Evolutionary conservation across 2,329 filamentous ascomycete species (phyloP), one percentile per base, ranked within the genome.

Genomic region (Cercospora canescens): DNA sequence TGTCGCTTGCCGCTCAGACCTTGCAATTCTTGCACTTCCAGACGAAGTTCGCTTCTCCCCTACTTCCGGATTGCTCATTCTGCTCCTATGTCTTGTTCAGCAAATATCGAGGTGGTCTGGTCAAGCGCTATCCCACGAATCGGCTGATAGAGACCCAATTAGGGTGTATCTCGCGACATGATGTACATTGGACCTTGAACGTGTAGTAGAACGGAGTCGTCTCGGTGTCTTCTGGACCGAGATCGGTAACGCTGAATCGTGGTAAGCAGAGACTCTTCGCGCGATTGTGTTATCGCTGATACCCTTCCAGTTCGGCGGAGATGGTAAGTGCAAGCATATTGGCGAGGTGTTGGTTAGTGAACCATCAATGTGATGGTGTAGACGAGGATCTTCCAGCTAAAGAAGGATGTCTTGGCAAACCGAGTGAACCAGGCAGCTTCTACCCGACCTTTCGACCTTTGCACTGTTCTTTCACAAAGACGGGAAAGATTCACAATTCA

Each of bases 21-120:
- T 95, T 96, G 89, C 95, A 99, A 77, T 95, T 94, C 81, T 96
- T 97, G 86, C 95, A 99, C 79, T 89, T 94, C 94, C 95, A 99
- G n/a, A 99, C 95, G 80, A 99, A 99, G 80, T 98, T 98, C 67
- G 95, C 95, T 80, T 98, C 94, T 70, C 95, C 95, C 75, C 93
- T 88, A 79, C 94, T 97, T 37, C 94, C 94, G 70, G 92, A 95
- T 79, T 97, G 89, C 70, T 97, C 93, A 76, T 96, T 94, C 75
- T 84, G 86, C 77, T 98, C 94, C 93, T 97, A 69, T 4, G 7
- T 28, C 16, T 26, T 14, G n/a, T 28, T 67, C 45, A 63, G 59
- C 12, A 18, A 9, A 37, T 8, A 21, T 58, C 18, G 24, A 45
- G 30, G n/a, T 41, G 21, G 48, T 35, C 24, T 35, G 16, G 26